Base-by-base conservation (phyloP, 441 rosid species). In the Aleurites moluccanus region DNA sequence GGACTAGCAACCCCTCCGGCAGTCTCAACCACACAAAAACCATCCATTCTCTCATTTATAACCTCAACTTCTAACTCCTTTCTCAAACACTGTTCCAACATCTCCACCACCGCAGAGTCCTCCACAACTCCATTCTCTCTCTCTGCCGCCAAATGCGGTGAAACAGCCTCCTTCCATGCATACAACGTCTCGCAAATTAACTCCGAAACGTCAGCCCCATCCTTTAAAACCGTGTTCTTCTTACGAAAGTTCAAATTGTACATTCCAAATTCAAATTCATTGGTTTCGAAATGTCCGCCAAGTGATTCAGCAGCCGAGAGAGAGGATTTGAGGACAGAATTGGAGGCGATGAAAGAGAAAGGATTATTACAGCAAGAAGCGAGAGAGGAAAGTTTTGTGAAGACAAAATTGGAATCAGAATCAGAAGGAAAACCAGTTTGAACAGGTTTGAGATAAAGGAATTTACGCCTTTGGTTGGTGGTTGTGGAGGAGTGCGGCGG, bases 1-100 rank as follows among this genome's bases (percentile, higher is more conserved):
- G 98, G 98, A 70, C 97, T 93, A 0, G 98, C 99, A 52, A 95
- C 95, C 21, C 99, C 98, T 3, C 99, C 99, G 13, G 99, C 93
- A 61, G 99, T 91, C 83, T 95, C 98, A 53, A 95, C 87, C 50
- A 95, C 83, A 77, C 92, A 91, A 14, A 95, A 78, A 66, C 74
- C 74, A 56, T 82, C 79, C 65, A 69, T 69, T 73, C 59, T 72
- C 75, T 57, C 83, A 18, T 52, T 56, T 73, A 70, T 76, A 72
- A 57, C 64, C 18, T 71, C 73, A 80, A 78, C 83, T n/a, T 79
- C 84, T 69, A 82, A 70, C 7, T 81, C 85, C 55, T 76, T 85
- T 73, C 55, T 84, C 81, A 94, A 79, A 64, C 87, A 85, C 10
- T 72, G 81, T 75, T 72, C 85, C 82, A 94, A 15, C 85, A 77